Conservation (phyloP, 2,329 filamentous ascomycete species). For the Fusarium chuoi region DNA sequence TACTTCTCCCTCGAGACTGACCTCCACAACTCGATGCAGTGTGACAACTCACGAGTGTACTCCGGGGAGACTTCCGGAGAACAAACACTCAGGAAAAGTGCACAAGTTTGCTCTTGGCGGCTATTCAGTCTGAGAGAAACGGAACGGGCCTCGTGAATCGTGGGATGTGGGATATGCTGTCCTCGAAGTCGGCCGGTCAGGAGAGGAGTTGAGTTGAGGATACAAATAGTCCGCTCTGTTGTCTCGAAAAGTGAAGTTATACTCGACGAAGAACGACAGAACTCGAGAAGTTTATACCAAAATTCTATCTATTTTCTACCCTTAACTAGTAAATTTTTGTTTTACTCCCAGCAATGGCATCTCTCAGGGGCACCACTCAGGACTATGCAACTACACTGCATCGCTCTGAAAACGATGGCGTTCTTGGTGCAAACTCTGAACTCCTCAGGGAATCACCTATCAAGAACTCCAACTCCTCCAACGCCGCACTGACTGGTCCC, state of each 20-base stretch:
- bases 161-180: constrained; percentile 14
- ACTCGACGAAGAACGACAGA: not conserved
- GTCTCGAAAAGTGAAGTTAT: constrained; percentile 1
- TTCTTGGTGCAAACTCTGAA: constrained; percentile 27
- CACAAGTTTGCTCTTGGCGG: constrained; percentile 2
- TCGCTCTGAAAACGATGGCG: constrained; percentile 1
- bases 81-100: not conserved
- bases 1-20: constrained; percentile 5
- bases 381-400: constrained; percentile 8
- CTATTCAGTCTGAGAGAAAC: not conserved
- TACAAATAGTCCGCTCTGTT: constrained; percentile 19
- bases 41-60: constrained; percentile 17
- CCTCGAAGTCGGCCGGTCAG: not conserved
- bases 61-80: constrained; percentile 28
- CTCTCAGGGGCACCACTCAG: constrained; percentile 19
- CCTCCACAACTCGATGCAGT: constrained; percentile 18
- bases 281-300: not conserved
- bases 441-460: not conserved
- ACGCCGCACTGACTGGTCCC: constrained; percentile 29
- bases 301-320: not conserved
- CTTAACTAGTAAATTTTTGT: not conserved
- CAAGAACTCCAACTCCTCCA: constrained; percentile 11
- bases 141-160: not conserved
- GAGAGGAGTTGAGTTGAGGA: constrained; percentile 8
- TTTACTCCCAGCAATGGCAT: constrained; percentile 10